Conservation (phyloP, 1,139 yeast species). For the Petasospora rhodanensis region DNA sequence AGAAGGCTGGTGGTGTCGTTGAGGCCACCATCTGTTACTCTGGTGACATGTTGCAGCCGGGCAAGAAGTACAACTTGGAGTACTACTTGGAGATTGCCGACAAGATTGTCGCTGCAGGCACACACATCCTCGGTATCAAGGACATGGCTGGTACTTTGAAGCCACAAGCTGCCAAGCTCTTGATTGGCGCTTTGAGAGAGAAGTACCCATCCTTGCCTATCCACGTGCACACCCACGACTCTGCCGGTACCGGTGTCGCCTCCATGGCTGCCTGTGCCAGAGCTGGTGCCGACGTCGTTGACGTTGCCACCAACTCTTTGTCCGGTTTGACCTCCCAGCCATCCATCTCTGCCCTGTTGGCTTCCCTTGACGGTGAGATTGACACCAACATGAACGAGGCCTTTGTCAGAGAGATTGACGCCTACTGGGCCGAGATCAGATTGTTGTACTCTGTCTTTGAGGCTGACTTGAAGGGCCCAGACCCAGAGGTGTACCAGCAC, state of each 20-base stretch:
- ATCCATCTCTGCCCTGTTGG: slow-evolving; percentile 85
- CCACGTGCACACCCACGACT: slow-evolving; percentile 98
- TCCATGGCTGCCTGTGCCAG: slow-evolving; percentile 91
- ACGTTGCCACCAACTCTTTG: slow-evolving; percentile 95
- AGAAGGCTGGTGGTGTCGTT: slow-evolving; percentile 97
- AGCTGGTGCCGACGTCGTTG: slow-evolving; percentile 98
- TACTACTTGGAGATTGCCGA: slow-evolving; percentile 83
- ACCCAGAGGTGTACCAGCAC: slow-evolving; percentile 96
- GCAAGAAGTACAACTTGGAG: slow-evolving; percentile 90
- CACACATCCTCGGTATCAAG: slow-evolving; percentile 94
- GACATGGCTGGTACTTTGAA: slow-evolving; percentile 99
- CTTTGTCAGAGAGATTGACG: slow-evolving; percentile 76
- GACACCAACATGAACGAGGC: slow-evolving; percentile 67
- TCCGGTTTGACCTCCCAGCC: slow-evolving; percentile 99
- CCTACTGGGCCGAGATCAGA: slow-evolving; percentile 99
- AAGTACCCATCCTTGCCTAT: slow-evolving; percentile 92
- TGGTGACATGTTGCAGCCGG: slow-evolving; percentile 95
- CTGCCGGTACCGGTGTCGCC: slow-evolving; percentile 99
- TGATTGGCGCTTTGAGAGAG: slow-evolving; percentile 76
- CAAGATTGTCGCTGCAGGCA: slow-evolving; percentile 86
- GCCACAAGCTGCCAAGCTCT: slow-evolving; percentile 84
- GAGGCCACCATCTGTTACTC: slow-evolving; percentile 98
- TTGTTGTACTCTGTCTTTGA: slow-evolving; percentile 93
- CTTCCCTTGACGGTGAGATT: slow-evolving; percentile 84
- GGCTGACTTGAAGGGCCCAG: slow-evolving; percentile 98